Evolutionary conservation across 441 rosid species (phyloP), one percentile per base, ranked within the genome.

Genomic region (Macaranga tanarius): DNA sequence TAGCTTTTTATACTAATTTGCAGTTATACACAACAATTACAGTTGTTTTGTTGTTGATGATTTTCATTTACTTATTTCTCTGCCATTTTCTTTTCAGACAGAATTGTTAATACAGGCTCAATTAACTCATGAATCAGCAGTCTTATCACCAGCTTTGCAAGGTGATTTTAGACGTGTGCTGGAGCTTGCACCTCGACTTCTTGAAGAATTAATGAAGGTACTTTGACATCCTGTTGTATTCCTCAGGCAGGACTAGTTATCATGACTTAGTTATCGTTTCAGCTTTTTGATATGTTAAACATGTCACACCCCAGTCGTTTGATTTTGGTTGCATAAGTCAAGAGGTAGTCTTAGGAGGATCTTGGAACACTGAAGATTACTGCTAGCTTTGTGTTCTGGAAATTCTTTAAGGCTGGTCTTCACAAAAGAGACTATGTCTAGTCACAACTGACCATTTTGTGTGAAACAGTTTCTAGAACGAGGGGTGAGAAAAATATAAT

Each of bases 91-190:
- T 70, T 25, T 80, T 67, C 91, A 96, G 99, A 92, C 97, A 59
- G 99, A 96, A 80, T 80, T 96, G 87, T 86, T 96, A 87, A 92
- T 96, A 79, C 99, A 96, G 83, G 98, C 99, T 70, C 98, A 93
- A 68, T 83, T 96, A 82, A 92, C 97, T 63, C 93, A 90, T 69
- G 90, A 87, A 85, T 82, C 91, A 64, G 88, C 84, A 59, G 85
- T 85, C 47, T 80, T 96, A 67, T 85, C 98, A 65, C 97, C 98
- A 65, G 83, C 94, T 76, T 86, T 96, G 86, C 79, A 75, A 34
- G 83, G 82, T 75, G 98, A 96, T 84, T 90, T 96, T 79, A 92
- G 86, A 79, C 97, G 88, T 55, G 95, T 96, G 54, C 87, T 96
- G 55, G 98, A 90, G 84, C 97, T 93, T 83, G 87, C 99, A 71